These are phyloP conservation scores for Dipodascus albidus DNA, from an alignment of 805 yeast species.

Conservation along the genomic window DNA sequence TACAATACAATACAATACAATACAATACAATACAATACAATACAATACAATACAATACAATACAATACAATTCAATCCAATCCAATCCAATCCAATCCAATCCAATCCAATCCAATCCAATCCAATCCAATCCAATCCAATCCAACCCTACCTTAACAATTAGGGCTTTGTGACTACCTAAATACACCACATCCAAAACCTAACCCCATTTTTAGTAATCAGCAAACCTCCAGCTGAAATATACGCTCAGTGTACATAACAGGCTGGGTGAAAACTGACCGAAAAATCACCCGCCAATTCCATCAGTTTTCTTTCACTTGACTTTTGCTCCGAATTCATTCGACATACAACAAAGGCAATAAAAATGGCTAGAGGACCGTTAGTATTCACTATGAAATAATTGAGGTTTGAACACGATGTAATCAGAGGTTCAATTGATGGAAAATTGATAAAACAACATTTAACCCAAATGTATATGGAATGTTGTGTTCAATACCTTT, in stretches of 20 bases:
- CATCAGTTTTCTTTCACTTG: neutral
- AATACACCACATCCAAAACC: neutral
- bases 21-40: too few relatives aligned
- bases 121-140: too few relatives aligned
- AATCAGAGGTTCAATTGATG: too few relatives aligned
- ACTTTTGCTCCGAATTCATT: neutral
- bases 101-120: too few relatives aligned
- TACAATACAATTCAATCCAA: too few relatives aligned
- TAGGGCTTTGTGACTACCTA: conserved; percentile 1
- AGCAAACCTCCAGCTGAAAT: neutral
- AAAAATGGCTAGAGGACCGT: conserved; percentile 1
- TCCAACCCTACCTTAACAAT: too few relatives aligned
- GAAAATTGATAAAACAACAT: too few relatives aligned
- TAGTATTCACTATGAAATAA: neutral
- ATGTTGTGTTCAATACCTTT: too few relatives aligned
- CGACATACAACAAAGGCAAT: neutral
- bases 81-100: too few relatives aligned
- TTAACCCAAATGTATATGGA: neutral
- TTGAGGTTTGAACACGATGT: neutral
- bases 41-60: too few relatives aligned
- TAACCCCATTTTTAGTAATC: neutral
- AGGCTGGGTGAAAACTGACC: conserved; percentile 1
- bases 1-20: too few relatives aligned
- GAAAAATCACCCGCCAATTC: neutral
- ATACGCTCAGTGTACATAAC: neutral